Percentiles rank a stretch among this genome's conserved stretches.
Conservation (phyloP, 1,284 basidiomycete genomes). For the Lentinus polychrous region DNA sequence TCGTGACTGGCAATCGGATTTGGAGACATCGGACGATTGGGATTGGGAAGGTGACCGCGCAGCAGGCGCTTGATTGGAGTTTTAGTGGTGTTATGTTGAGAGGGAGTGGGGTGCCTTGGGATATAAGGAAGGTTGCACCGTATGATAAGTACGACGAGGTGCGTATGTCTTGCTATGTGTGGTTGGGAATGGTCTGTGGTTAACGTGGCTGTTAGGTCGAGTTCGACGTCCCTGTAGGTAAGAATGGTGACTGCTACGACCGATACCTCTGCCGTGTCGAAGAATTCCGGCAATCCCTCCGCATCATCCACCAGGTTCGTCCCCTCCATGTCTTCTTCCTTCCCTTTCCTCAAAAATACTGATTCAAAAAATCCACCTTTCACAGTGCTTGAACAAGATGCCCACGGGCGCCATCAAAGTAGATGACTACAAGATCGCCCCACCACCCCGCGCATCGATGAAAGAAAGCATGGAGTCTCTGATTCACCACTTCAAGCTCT, state of each 20-base stretch:
- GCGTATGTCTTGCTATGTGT: conserved; percentile 10
- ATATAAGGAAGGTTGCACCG: conserved; percentile 85
- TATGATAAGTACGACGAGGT: conserved; percentile 98
- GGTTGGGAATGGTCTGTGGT: neutral
- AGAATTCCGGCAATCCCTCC: conserved; percentile 93
- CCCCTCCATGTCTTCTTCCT: neutral
- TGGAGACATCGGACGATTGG: conserved; percentile 96
- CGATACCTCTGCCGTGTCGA: conserved; percentile 95
- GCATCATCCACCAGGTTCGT: conserved; percentile 76
- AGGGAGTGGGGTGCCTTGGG: conserved; percentile 94
- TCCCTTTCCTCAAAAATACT: neutral
- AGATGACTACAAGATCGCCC: conserved; percentile 96
- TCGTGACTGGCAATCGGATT: conserved; percentile 95
- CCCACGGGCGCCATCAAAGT: conserved; percentile 90
- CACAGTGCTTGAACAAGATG: conserved; percentile 96
- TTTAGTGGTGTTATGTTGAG: conserved; percentile 98
- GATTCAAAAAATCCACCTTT: neutral
- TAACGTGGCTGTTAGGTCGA: conserved; percentile 75
- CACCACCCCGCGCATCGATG: conserved; percentile 97
- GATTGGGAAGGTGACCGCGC: conserved; percentile 86
- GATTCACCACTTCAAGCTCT: conserved; percentile 99
- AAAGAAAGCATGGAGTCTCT: conserved; percentile 98
- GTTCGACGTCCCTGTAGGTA: conserved; percentile 94
- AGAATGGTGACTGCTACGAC: conserved; percentile 97
- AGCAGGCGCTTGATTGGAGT: conserved; percentile 88